Evolutionary conservation across 2,329 filamentous ascomycete genomes (phyloP).

Genomic region (Exophiala lecanii-corni): DNA sequence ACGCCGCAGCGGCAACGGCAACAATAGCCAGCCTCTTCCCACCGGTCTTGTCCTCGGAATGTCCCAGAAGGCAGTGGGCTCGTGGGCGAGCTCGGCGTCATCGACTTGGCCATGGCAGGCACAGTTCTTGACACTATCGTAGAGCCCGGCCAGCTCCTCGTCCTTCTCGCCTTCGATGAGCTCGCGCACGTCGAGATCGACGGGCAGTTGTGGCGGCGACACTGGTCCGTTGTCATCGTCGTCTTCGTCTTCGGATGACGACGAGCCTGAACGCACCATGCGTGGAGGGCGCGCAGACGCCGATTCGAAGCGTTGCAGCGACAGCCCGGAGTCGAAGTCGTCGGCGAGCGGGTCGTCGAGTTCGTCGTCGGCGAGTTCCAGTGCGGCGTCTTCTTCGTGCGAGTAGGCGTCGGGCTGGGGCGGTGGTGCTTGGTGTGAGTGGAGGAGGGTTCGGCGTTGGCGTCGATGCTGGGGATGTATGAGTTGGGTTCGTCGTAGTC

Average conservation of each 20-base stretch:
- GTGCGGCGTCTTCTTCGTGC: slow-evolving; percentile 20
- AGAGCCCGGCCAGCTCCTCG: slow-evolving; percentile 16
- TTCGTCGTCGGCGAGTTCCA: slow-evolving; percentile 18
- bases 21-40: slow-evolving; percentile 19
- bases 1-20: slow-evolving; percentile 8
- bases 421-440: too few species aligned
- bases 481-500: slow-evolving; percentile 19
- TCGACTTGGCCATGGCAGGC: slow-evolving; percentile 16
- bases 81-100: slow-evolving; percentile 6
- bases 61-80: slow-evolving; percentile 14
- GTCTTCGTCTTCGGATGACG: slow-evolving; percentile 9
- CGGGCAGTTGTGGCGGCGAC: slow-evolving; percentile 18
- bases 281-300: slow-evolving; percentile 20
- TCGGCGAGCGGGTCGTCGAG: slow-evolving; percentile 8
- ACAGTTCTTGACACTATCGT: slow-evolving; percentile 20
- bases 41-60: slow-evolving; percentile 19
- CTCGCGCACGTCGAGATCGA: slow-evolving; percentile 18
- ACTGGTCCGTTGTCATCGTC: slow-evolving; percentile 11
- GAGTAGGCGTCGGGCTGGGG: slow-evolving; percentile 15
- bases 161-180: slow-evolving; percentile 18
- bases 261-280: slow-evolving; percentile 12
- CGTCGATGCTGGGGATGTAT: slow-evolving; percentile 3
- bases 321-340: slow-evolving; percentile 11
- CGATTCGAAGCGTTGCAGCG: slow-evolving; percentile 18
- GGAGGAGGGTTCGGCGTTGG: slow-evolving; percentile 2